Conservation (phyloP, 495 filamentous ascomycete genomes). For the Pseudoneurospora amorphoporcata region DNA sequence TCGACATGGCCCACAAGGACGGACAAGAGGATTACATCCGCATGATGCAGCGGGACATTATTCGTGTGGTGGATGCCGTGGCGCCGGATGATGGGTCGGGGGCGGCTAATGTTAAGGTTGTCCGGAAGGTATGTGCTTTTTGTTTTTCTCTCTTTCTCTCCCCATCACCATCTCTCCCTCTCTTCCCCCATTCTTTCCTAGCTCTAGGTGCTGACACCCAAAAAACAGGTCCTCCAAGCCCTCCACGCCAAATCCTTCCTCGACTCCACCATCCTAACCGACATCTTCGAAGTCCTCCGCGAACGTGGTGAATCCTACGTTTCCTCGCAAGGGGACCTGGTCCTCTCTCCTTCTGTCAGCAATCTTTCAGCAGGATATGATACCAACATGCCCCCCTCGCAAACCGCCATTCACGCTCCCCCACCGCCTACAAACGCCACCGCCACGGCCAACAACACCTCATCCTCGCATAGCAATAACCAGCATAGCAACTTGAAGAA, state of each 20-base stretch:
- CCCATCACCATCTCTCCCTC: not conserved
- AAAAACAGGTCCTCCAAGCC: constrained; percentile 50
- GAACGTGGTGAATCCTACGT: constrained; percentile 49
- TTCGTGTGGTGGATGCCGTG: constrained; percentile 78
- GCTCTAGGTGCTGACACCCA: not conserved
- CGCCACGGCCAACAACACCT: constrained; percentile 9
- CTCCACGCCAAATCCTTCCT: constrained; percentile 60
- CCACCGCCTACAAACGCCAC: constrained; percentile 18
- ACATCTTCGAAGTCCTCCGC: constrained; percentile 72
- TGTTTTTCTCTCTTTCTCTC: not conserved
- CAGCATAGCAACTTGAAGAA: not conserved
- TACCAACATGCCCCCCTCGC: constrained; percentile 18
- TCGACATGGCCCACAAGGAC: constrained; percentile 72
- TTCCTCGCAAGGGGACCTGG: constrained; percentile 25
- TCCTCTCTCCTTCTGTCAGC: constrained; percentile 24
- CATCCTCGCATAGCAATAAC: not conserved
- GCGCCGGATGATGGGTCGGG: constrained; percentile 82
- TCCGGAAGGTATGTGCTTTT: constrained; percentile 50
- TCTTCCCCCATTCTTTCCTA: not conserved
- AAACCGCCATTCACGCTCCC: constrained; percentile 5
- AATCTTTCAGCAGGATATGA: constrained; percentile 15
- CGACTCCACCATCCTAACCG: constrained; percentile 52
- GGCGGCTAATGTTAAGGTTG: constrained; percentile 88
- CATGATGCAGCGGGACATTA: constrained; percentile 91
- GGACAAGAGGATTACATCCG: constrained; percentile 66